phyloP scores from a whole-genome alignment of 1,284 basidiomycete species.

The Sporisorium exsertum region DNA sequence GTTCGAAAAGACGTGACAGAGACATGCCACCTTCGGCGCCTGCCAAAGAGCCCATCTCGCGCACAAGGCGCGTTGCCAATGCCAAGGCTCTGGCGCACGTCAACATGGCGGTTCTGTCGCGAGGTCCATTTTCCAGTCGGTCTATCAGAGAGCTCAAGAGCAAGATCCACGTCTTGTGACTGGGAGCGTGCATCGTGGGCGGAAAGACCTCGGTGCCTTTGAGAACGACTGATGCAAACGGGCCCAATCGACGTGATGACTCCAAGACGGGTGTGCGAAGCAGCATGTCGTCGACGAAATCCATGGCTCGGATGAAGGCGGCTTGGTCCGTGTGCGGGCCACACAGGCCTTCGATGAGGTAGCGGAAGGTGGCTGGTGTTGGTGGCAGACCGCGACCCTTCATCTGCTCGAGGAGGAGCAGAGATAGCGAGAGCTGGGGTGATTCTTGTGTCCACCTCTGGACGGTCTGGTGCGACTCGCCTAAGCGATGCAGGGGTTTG shows the following conservation, averaged over 20 bases:
- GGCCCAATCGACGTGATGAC: constrained; percentile 18
- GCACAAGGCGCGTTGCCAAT: constrained; percentile 29
- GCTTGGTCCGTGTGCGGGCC: constrained; percentile 26
- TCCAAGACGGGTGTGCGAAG: constrained; percentile 9
- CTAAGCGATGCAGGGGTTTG: constrained; percentile 18
- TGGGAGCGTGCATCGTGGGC: constrained; percentile 12
- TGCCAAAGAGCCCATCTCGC: constrained; percentile 27
- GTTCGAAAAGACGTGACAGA: constrained; percentile 23
- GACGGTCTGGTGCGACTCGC: constrained; percentile 18
- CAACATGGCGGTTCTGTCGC: constrained; percentile 5
- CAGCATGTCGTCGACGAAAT: constrained; percentile 46
- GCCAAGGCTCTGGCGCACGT: constrained; percentile 18
- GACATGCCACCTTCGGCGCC: constrained; percentile 38
- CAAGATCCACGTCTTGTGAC: constrained; percentile 28
- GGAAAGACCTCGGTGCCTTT: constrained; percentile 4
- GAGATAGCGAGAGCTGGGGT: constrained; percentile 37
- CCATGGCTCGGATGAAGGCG: constrained; percentile 39
- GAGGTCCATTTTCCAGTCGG: constrained; percentile 29
- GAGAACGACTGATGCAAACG: constrained; percentile 20
- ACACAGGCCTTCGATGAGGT: constrained; percentile 40
- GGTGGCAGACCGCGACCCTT: constrained; percentile 24
- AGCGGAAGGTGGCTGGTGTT: constrained; percentile 30
- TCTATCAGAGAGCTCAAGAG: constrained; percentile 40
- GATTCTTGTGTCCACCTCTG: constrained; percentile 11
- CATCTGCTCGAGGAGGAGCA: constrained; percentile 55